phyloP scores from a whole-genome alignment of 2,329 filamentous ascomycete genomes.

The Pyrenophora tritici-repentis region DNA sequence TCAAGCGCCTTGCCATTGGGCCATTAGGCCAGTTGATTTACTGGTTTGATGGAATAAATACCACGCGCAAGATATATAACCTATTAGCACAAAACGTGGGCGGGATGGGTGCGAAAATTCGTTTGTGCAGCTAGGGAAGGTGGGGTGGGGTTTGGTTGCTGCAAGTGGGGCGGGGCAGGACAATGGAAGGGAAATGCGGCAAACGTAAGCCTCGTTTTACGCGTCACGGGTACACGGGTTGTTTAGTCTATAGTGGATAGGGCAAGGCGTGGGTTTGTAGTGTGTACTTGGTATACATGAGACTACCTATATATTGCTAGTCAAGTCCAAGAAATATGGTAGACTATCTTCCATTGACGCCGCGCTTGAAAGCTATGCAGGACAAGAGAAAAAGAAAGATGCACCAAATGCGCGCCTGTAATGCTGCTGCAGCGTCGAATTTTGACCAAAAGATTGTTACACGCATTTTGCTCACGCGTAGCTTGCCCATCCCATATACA shows the following conservation, averaged over 20 bases:
- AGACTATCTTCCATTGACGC: background rate
- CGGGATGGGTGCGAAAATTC: no score
- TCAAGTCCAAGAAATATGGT: background rate
- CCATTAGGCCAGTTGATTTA: conserved; percentile 44
- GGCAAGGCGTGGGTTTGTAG: no score
- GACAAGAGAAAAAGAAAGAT: background rate
- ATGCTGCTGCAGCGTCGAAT: no score
- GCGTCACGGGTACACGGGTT: no score
- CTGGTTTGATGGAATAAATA: background rate
- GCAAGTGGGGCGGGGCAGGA: no score
- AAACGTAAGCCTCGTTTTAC: no score
- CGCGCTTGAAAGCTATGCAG: background rate
- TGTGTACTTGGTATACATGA: background rate
- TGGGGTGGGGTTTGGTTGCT: no score
- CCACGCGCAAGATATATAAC: accelerated
- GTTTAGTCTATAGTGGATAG: no score
- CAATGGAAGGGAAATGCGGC: no score
- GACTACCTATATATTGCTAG: background rate
- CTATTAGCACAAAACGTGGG: background rate
- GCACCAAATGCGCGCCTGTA: background rate
- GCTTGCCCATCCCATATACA: conserved; percentile 61
- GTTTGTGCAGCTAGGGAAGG: no score
- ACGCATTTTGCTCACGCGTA: conserved; percentile 26
- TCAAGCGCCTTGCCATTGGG: conserved; percentile 65
- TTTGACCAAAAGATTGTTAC: no score